Conservation (phyloP, 2,329 filamentous ascomycete species). For the Periconia sp. region DNA sequence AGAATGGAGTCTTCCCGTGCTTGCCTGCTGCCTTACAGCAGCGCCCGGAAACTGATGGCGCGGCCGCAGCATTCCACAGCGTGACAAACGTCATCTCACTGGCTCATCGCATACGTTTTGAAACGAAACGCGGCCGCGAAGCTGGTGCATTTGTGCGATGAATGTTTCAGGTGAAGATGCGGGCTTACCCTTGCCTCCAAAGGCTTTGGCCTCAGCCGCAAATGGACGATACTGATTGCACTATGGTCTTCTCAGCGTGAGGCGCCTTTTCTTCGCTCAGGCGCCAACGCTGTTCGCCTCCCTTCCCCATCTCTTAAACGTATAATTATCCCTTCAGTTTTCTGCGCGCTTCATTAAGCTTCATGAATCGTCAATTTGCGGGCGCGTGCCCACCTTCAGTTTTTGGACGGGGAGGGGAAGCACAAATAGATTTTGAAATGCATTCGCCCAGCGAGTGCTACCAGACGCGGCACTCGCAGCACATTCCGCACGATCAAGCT, state of each 20-base stretch:
- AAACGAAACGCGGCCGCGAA: constrained; percentile 27
- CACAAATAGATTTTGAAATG: constrained; percentile 10
- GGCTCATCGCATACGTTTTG: constrained; percentile 19
- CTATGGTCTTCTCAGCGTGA: constrained; percentile 4
- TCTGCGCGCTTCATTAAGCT: not conserved
- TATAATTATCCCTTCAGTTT: not conserved
- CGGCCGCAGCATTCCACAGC: constrained; percentile 5
- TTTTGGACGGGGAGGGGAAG: constrained; percentile 4
- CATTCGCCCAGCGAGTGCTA: constrained; percentile 9
- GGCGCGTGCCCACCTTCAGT: constrained; percentile 12
- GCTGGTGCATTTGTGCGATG: constrained; percentile 15
- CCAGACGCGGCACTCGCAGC: constrained; percentile 10
- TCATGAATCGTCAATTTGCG: constrained; percentile 12
- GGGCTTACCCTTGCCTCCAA: constrained; percentile 21
- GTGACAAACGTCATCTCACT: constrained; percentile 13
- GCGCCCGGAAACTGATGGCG: constrained; percentile 4
- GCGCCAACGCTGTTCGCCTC: constrained; percentile 7
- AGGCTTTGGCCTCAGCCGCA: constrained; percentile 10
- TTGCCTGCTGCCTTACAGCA: constrained; percentile 1
- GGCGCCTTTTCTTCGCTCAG: constrained; percentile 8
- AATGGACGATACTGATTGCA: constrained; percentile 6
- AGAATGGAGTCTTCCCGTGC: constrained; percentile 1
- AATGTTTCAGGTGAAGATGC: constrained; percentile 36
- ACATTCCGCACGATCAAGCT: constrained; percentile 12
- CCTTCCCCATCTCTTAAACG: not conserved